Evolutionary conservation across 2,329 filamentous ascomycete species (phyloP), one percentile per base, ranked within the genome.

Genomic region (Elsinoe ampelina): DNA sequence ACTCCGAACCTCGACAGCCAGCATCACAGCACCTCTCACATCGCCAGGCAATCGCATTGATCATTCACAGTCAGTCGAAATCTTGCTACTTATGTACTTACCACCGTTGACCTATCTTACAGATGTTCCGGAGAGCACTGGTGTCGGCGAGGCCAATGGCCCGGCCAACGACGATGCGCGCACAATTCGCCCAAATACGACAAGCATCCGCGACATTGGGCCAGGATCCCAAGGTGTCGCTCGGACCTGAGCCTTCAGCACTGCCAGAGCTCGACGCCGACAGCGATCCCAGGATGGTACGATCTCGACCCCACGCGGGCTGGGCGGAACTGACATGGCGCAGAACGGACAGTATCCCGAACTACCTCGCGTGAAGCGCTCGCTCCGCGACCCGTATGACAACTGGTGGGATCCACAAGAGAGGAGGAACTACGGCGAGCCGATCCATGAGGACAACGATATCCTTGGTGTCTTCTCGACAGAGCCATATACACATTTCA

Each of bases 391-490:
- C 72, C 93, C 95, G 35, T 82, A 97, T 71, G 92, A 74, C 69
- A 85, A 89, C 69, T 98, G 90, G 89, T 97, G 90, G 89, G 92
- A 98, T 75, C 87, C 90, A 73, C 93, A 98, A 76, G 93, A 97
- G 73, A 85, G 91, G 70, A 84, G 93, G 67, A 97, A 98, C 80
- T 97, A 88, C 71, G 91, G 91, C 73, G 95, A 98, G 74, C 89
- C 92, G 11, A 83, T 95, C 54, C 92, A 98, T 73, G 95, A 98
- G 74, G 93, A 98, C 72, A 87, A 96, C 73, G 95, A 98, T 71
- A 80, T 90, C 58, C 79, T 97, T 58, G 91, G 90, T 65, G 86
- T 95, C 62, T 92, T 98, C 74, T 86, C 88, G 52, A 83, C 89
- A 2, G 84, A 93, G 71, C 85, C 91, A 66, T 97, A 98, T 76